These are phyloP conservation scores for Trametes punicea DNA, from an alignment of 768 basidiomycete species.

Conservation along the genomic window DNA sequence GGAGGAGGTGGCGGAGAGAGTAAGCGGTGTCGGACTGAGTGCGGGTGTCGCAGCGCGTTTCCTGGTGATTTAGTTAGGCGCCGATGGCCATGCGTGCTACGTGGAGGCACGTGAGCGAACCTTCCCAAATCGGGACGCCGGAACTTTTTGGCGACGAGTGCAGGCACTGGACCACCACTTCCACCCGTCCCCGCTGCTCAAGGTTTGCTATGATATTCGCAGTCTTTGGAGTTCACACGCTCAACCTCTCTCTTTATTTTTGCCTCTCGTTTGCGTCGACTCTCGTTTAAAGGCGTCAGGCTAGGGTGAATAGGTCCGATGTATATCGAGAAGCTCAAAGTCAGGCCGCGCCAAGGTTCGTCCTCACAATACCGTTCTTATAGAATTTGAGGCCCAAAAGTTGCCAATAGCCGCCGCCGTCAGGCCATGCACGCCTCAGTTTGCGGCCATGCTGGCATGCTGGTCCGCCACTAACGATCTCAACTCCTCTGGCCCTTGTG, in stretches of 20 bases:
- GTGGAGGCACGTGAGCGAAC: slow-evolving; percentile 17
- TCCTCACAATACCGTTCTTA: not conserved
- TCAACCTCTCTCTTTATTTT: too few species aligned
- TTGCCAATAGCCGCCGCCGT: slow-evolving; percentile 38
- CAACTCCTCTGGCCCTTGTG: slow-evolving; percentile 51
- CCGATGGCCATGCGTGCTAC: slow-evolving; percentile 1
- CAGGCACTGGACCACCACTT: not conserved
- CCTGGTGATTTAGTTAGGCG: slow-evolving; percentile 19
- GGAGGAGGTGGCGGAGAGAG: not conserved
- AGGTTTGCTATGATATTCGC: too few species aligned
- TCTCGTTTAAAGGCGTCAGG: not conserved
- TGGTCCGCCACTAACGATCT: slow-evolving; percentile 77
- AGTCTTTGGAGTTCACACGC: too few species aligned
- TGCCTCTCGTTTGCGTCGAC: not conserved
- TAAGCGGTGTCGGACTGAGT: not conserved
- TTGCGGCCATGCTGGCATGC: slow-evolving; percentile 79
- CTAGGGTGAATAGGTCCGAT: slow-evolving; percentile 22
- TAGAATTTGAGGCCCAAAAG: not conserved
- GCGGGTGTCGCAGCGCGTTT: not conserved
- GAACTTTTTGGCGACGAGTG: slow-evolving; percentile 5
- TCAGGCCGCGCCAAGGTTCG: slow-evolving; percentile 71
- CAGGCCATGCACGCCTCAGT: slow-evolving; percentile 63
- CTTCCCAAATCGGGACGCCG: not conserved
- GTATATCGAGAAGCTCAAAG: slow-evolving; percentile 78
- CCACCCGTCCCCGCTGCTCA: slow-evolving; percentile 3